phyloP scores from a whole-genome alignment of 169 alveolate genomes.

The Babesia ovis region DNA sequence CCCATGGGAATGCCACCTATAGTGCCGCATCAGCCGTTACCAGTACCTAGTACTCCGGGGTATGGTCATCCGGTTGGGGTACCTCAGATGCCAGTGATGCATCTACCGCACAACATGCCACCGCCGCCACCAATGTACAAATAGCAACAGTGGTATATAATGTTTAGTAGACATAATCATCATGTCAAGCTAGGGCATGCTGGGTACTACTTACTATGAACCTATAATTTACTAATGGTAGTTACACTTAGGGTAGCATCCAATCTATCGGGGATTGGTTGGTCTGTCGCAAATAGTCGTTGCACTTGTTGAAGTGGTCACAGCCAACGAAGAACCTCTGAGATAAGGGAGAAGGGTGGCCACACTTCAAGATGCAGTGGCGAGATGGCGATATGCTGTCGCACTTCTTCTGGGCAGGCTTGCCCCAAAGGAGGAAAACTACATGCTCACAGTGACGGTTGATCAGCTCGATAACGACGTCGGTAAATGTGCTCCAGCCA shows the following conservation, averaged over 20 bases:
- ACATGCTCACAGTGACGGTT: conserved; percentile 80
- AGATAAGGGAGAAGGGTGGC: conserved; percentile 99
- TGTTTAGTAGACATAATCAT: neutral
- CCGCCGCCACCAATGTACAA: conserved; percentile 59
- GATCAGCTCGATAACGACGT: conserved; percentile 82
- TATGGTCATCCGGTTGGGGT: conserved; percentile 41
- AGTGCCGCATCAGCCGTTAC: conserved; percentile 59
- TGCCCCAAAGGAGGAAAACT: conserved; percentile 92
- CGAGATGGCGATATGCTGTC: conserved; percentile 83
- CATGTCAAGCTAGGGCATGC: too few species aligned
- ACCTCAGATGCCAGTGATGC: conserved; percentile 31
- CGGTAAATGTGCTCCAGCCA: conserved; percentile 92
- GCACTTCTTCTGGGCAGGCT: conserved; percentile 90
- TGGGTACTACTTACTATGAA: too few species aligned
- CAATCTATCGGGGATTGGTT: conserved; percentile 75
- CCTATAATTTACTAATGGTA: neutral
- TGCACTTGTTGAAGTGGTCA: conserved; percentile 83
- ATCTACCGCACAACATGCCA: conserved; percentile 66
- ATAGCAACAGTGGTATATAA: conserved; percentile 5
- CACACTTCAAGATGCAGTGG: conserved; percentile 90
- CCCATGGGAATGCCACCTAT: conserved; percentile 69
- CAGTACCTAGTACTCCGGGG: conserved; percentile 13
- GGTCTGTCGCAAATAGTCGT: conserved; percentile 71
- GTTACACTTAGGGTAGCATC: conserved; percentile 66
- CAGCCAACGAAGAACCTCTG: conserved; percentile 69